These are phyloP conservation scores for Erodium chrysanthum DNA, from an alignment of 441 rosid species.

Conservation along the genomic window DNA sequence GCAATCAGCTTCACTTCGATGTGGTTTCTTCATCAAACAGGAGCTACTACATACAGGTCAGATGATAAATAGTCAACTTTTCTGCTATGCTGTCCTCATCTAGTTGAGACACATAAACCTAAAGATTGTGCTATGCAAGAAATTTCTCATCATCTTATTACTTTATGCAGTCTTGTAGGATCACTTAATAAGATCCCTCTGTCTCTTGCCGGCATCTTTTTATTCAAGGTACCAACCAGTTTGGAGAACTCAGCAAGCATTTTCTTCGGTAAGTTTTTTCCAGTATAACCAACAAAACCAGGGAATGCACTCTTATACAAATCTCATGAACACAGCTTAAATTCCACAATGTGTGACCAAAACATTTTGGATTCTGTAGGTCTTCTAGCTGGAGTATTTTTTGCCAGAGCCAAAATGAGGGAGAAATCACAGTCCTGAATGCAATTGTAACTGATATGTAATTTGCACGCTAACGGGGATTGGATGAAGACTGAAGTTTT, in stretches of 20 bases:
- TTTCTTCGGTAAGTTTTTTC: slow-evolving; percentile 56
- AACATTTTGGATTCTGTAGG: slow-evolving; percentile 34
- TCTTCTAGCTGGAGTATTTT: slow-evolving; percentile 76
- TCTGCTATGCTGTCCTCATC: background rate
- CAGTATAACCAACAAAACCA: background rate
- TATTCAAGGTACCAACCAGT: slow-evolving; percentile 86
- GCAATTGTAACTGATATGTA: background rate
- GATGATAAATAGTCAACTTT: slow-evolving; percentile 7
- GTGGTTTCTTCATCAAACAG: slow-evolving; percentile 99
- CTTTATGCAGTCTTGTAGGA: slow-evolving; percentile 74
- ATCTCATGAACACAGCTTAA: background rate
- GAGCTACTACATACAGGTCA: slow-evolving; percentile 98
- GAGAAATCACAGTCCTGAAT: slow-evolving; percentile 39
- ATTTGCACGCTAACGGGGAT: background rate
- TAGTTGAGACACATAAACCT: background rate
- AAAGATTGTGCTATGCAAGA: background rate
- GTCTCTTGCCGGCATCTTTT: slow-evolving; percentile 70
- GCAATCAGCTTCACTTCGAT: slow-evolving; percentile 97
- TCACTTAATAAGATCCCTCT: slow-evolving; percentile 90
- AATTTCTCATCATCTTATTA: slow-evolving; percentile 18
- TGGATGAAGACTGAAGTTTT: background rate
- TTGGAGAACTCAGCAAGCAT: slow-evolving; percentile 88
- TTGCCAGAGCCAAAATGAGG: slow-evolving; percentile 80
- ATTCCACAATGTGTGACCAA: background rate
- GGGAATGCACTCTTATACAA: background rate